Percentiles rank a stretch among this genome's conserved stretches.
These are phyloP conservation scores for Periglandula ipomoeae DNA, from an alignment of 2,329 filamentous ascomycete species.

Conservation along the genomic window DNA sequence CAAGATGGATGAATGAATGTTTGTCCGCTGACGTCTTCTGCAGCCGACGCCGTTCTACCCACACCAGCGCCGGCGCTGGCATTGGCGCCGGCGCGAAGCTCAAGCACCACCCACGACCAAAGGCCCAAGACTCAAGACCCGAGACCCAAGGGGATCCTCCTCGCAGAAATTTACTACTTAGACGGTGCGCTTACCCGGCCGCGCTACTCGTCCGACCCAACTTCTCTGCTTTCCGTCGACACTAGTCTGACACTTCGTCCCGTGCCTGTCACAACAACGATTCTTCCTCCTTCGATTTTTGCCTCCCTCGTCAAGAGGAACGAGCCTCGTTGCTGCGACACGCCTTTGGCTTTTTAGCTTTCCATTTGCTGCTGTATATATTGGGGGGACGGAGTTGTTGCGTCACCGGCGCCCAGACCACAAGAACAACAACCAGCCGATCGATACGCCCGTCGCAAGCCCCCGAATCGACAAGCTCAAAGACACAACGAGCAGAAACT, in stretches of 20 bases:
- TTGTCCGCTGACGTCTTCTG: constrained; percentile 10
- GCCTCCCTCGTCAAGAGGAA: neutral
- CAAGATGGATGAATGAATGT: neutral
- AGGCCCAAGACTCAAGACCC: neutral
- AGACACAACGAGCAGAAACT: neutral
- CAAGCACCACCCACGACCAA: neutral
- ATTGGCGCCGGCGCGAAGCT: neutral
- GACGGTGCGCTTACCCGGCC: constrained; percentile 2
- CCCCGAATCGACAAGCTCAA: neutral
- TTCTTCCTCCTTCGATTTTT: neutral
- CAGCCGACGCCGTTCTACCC: constrained; percentile 7
- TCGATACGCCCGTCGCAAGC: neutral
- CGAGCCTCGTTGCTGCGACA: neutral
- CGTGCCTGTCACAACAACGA: neutral
- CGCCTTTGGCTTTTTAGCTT: neutral
- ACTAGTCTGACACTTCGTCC: neutral
- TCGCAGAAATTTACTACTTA: constrained; percentile 8
- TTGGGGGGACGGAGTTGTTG: neutral
- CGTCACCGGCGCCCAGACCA: neutral
- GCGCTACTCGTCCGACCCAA: constrained; percentile 2
- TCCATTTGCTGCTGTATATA: neutral
- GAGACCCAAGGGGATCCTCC: constrained; percentile 5
- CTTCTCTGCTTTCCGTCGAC: constrained; percentile 1
- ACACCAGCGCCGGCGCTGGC: neutral
- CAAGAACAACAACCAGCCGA: neutral